Conservation (phyloP, 768 basidiomycete genomes). For the Lyophyllum atratum region DNA sequence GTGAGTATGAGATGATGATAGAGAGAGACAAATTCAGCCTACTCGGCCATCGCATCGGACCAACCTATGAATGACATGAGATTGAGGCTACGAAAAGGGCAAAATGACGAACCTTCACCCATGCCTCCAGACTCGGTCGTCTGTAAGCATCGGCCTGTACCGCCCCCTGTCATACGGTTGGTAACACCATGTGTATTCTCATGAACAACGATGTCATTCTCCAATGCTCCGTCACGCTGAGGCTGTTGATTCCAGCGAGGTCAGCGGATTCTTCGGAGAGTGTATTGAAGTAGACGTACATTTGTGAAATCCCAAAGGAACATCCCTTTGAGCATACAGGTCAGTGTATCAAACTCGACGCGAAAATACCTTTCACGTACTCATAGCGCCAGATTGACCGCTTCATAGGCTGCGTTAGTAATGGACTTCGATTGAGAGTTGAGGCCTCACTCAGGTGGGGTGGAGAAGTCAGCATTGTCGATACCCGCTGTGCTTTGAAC, state of each 20-base stretch:
- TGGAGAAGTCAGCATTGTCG: constrained; percentile 45
- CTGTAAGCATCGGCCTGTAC: constrained; percentile 60
- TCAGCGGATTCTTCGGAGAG: constrained; percentile 45
- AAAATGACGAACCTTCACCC: constrained; percentile 59
- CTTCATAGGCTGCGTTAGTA: constrained; percentile 5
- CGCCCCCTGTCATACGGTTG: constrained; percentile 50
- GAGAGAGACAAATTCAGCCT: neutral
- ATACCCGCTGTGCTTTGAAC: constrained; percentile 48
- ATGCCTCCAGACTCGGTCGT: constrained; percentile 65
- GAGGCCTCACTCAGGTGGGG: constrained; percentile 44
- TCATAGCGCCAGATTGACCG: constrained; percentile 42
- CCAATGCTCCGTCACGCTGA: constrained; percentile 62
- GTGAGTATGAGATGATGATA: neutral
- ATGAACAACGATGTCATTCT: constrained; percentile 56
- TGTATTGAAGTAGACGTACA: constrained; percentile 30
- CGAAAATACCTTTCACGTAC: constrained; percentile 19
- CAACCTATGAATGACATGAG: constrained; percentile 21
- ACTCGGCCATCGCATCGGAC: constrained; percentile 56
- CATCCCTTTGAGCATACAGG: constrained; percentile 27
- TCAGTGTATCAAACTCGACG: neutral
- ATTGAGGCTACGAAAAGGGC: neutral
- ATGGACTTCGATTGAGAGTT: neutral
- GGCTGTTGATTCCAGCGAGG: constrained; percentile 47
- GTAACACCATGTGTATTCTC: constrained; percentile 56
- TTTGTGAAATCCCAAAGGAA: constrained; percentile 34